Evolutionary conservation across 768 basidiomycete species (phyloP).

Genomic region (Trametes cubensis): DNA sequence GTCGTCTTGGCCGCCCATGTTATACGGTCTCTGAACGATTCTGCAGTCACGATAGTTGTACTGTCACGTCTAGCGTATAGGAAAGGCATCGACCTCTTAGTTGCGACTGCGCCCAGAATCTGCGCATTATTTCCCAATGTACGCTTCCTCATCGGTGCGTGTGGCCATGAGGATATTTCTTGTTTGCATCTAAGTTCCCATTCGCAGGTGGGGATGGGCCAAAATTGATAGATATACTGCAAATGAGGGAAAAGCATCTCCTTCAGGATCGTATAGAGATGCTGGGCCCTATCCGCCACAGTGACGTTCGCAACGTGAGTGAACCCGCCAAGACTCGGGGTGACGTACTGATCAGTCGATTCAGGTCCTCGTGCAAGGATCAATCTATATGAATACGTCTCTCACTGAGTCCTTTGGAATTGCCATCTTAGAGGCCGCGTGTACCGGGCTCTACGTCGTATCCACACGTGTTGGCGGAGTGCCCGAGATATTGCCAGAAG

Average conservation of each 20-base stretch:
- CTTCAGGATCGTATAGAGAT: conserved; percentile 93
- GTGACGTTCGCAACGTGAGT: conserved; percentile 80
- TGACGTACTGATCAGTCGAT: too few relatives aligned
- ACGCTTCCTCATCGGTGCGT: conserved; percentile 80
- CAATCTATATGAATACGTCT: conserved; percentile 94
- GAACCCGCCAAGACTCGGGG: too few relatives aligned
- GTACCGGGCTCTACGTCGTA: conserved; percentile 91
- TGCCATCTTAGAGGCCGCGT: conserved; percentile 96
- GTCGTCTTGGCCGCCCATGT: neutral
- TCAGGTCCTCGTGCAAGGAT: conserved; percentile 82
- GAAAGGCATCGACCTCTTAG: conserved; percentile 94
- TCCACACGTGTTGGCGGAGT: conserved; percentile 94
- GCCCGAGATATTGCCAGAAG: conserved; percentile 89
- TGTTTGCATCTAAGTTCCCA: neutral
- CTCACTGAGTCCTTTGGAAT: conserved; percentile 97
- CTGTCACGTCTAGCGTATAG: conserved; percentile 90
- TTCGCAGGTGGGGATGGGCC: conserved; percentile 87
- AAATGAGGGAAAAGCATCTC: conserved; percentile 90
- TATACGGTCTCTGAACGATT: neutral
- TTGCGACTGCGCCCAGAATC: conserved; percentile 89
- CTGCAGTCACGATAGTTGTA: conserved; percentile 85
- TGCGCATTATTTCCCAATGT: conserved; percentile 86
- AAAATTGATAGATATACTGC: conserved; percentile 90
- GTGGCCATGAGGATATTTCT: neutral
- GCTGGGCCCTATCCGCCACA: conserved; percentile 77